A percentile compares a stretch with the other conserved stretches of the same genome.
Evolutionary conservation across 140 eudicot genomes (phyloP).

Genomic region (Flaveria floridana): DNA sequence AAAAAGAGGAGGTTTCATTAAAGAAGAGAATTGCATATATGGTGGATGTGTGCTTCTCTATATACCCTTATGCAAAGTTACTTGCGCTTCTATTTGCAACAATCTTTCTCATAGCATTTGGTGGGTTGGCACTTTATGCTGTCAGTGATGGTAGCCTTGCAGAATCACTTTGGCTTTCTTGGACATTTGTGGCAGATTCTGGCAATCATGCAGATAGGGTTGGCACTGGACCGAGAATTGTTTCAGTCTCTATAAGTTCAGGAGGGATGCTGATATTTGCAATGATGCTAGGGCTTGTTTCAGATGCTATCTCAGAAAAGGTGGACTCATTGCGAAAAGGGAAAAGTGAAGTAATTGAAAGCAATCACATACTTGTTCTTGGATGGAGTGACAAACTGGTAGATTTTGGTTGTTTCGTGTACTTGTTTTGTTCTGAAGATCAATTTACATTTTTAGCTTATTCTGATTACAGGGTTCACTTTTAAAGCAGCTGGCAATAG

Average conservation of each 20-base stretch:
- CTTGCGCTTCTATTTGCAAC: conserved; percentile 97
- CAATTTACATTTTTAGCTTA: conserved; percentile 1
- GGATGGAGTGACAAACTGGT: conserved; percentile 99
- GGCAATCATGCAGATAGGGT: conserved; percentile 98
- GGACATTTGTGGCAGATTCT: conserved; percentile 96
- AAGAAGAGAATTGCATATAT: conserved; percentile 87
- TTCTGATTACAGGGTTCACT: conserved; percentile 78
- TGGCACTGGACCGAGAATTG: conserved; percentile 88
- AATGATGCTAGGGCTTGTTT: conserved; percentile 97
- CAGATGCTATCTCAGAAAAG: conserved; percentile 98
- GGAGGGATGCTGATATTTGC: conserved; percentile 99
- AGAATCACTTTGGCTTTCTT: conserved; percentile 96
- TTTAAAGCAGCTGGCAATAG: conserved; percentile 90
- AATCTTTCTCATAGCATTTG: conserved; percentile 89
- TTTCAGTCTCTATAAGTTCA: conserved; percentile 85
- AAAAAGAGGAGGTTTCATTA: conserved; percentile 84
- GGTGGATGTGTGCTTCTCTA: conserved; percentile 92
- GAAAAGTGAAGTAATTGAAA: conserved; percentile 96
- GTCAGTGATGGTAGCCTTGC: conserved; percentile 79
- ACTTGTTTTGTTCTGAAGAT: conserved; percentile 4
- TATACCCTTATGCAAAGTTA: conserved; percentile 91
- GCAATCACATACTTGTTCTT: conserved; percentile 86
- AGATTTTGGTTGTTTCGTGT: conserved; percentile 21
- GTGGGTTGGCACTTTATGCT: conserved; percentile 92
- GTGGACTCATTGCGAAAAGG: conserved; percentile 95